Conservation (phyloP, 352 stramenopile species). For the Pythium myriotylum region DNA sequence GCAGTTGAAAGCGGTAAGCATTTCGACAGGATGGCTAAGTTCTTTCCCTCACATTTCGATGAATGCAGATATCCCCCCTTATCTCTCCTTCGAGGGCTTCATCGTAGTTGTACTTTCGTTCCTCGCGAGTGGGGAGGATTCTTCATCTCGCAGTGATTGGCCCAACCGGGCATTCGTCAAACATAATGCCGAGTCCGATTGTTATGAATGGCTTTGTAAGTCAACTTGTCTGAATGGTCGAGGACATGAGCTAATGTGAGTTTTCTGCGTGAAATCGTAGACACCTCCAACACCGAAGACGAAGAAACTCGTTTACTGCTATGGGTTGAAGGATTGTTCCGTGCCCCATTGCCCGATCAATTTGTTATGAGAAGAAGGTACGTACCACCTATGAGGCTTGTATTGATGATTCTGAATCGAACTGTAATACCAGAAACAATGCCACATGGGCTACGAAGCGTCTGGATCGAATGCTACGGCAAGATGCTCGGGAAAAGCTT, state of each 20-base stretch:
- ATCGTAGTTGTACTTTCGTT: not conserved
- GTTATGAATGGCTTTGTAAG: not conserved
- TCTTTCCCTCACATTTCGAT: not conserved
- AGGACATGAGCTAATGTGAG: not conserved
- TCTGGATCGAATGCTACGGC: not conserved
- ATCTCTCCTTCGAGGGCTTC: not conserved
- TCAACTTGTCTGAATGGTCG: not conserved
- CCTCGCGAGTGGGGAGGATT: not conserved
- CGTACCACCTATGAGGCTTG: not conserved
- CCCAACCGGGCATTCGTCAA: not conserved
- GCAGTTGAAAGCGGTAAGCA: not conserved
- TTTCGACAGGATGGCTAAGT: not conserved
- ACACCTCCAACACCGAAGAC: not conserved
- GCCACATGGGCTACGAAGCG: not conserved
- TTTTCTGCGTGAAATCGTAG: no score
- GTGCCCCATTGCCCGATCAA: not conserved
- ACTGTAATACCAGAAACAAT: no score
- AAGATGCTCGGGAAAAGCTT: not conserved
- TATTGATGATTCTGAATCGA: no score
- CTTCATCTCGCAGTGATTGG: not conserved
- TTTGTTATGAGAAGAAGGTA: conserved; percentile 11
- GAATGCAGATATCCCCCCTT: not conserved
- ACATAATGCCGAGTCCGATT: not conserved
- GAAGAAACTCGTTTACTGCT: conserved; percentile 1
- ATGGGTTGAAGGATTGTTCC: conserved; percentile 19